Base-by-base conservation (phyloP, 441 rosid genomes). In the Dalechampia spathulata region DNA sequence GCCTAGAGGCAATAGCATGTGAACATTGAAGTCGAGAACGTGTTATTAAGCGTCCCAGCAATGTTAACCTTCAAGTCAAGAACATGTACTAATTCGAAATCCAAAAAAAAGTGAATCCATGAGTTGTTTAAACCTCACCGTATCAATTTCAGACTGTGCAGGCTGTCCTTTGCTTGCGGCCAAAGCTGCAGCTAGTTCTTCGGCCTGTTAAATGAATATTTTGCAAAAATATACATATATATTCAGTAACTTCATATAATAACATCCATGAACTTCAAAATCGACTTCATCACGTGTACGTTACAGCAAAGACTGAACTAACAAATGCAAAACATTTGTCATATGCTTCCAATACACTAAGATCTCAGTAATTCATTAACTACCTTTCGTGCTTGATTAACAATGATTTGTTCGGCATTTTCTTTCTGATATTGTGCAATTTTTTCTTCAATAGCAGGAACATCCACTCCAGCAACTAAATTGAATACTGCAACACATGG, bases 371-470 rank as follows among this genome's bases (percentile, higher is more conserved):
- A 7, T 28, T 28, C 7, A 10, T 30, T 30, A 14, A 48, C 51
- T 61, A 93, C 97, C 92, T 87, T 93, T 17, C 78, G 75, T 10
- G 97, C 95, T 49, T 83, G 86, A 70, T 83, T 93, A 30, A 85
- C 68, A 82, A 82, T 83, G 45, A 93, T 93, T 60, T 70, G 95
- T 69, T 87, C 96, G 20, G 89, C 87, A 77, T 90, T 93, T 67
- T 90, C 95, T 61, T 76, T 67, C 68, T 86, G 83, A 65, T 90
- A 90, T 48, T 68, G 58, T n/a, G 73, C 74, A 54, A 90, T 85
- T 68, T 78, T 83, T 54, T 78, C 96, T 67, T 87, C 97, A 37
- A 85, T 78, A 17, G 75, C 81, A 36, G 78, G 78, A 52, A 82
- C 85, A 68, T 87, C 78, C 54, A 78, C 59, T 52, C 90, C 97